Percentiles rank a stretch among this genome's conserved stretches.
phyloP scores from a whole-genome alignment of 148 eudicot genomes.

The Drosera capensis region DNA sequence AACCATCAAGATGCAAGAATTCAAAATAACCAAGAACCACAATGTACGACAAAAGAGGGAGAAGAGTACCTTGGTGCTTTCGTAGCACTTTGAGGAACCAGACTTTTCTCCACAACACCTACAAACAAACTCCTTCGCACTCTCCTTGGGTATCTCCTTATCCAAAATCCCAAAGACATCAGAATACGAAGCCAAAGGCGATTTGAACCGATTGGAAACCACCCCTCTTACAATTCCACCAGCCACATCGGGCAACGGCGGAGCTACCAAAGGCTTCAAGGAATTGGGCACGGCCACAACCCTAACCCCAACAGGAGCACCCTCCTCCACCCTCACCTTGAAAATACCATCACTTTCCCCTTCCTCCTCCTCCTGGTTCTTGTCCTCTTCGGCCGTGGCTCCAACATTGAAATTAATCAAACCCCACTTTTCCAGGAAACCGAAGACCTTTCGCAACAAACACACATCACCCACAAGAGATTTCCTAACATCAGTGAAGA shows the following conservation, averaged over 20 bases:
- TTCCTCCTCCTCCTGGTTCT: slow-evolving; percentile 3
- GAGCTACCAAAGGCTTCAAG: slow-evolving; percentile 30
- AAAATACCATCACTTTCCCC: slow-evolving; percentile 16
- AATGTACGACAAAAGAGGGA: not conserved
- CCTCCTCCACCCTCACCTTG: slow-evolving; percentile 73
- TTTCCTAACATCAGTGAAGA: slow-evolving; percentile 70
- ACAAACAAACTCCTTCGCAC: slow-evolving; percentile 28
- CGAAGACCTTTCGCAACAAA: slow-evolving; percentile 53
- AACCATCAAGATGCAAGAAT: too few relatives aligned
- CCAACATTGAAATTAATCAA: slow-evolving; percentile 48
- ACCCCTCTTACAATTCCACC: slow-evolving; percentile 10
- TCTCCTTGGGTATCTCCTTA: too few relatives aligned
- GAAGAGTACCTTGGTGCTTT: slow-evolving; percentile 45
- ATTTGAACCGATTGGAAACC: slow-evolving; percentile 30
- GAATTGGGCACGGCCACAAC: slow-evolving; percentile 68
- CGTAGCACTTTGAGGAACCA: slow-evolving; percentile 32
- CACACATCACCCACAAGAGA: slow-evolving; percentile 72
- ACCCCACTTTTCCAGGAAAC: slow-evolving; percentile 63
- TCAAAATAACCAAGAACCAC: too few relatives aligned
- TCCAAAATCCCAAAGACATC: slow-evolving; percentile 43
- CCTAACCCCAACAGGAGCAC: slow-evolving; percentile 72
- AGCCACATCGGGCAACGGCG: slow-evolving; percentile 15
- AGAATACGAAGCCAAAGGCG: slow-evolving; percentile 57
- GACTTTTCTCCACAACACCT: slow-evolving; percentile 50
- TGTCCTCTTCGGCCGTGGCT: not conserved